Base-by-base conservation (phyloP, 768 basidiomycete genomes). In the Boletus subcaerulescens region DNA sequence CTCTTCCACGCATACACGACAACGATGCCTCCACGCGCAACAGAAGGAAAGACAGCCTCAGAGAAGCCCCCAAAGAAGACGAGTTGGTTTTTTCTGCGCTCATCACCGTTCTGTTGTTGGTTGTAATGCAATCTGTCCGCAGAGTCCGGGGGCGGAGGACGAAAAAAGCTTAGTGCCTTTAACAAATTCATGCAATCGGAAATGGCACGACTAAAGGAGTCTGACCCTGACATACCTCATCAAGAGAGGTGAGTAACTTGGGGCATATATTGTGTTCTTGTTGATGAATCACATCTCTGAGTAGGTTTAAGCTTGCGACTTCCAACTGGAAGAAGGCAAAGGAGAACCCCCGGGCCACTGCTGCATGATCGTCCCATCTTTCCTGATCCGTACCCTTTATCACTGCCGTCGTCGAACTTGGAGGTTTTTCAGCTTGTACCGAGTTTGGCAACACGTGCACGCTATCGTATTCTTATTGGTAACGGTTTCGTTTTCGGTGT, bases 111-210 rank as follows among this genome's bases (percentile, higher is more conserved):
- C 53, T 58, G 56, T 31, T 39, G 38, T 31, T 39, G 38, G 41
- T 36, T 43, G 53, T 65, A 39, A 65, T 59, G 40, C 51, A 53
- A 43, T 39, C 18, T 20, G 48, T 42, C 60, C 81, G 78, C 73
- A 68, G 84, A 81, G 67, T 81, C 80, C 32, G 74, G 73, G 36
- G 72, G 73, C 17, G 78, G 80, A 18, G 73, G 73, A 65, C 80
- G 77, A 69, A 89, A 79, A 69, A 81, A 81, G 69, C 74, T 89
- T 45, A 84, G 84, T 35, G 79, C 81, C 14, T 92, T 87, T 73
- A 91, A 91, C 69, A 87, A 85, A 69, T 92, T 86, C 69, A 76
- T 90, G 87, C 83, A 89, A 78, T 74, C 79, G 20, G 89, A 91
- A 69, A 84, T 91, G 78, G 84, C 85, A 33, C 85, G 87, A 53